Conservation (phyloP, 139 green algal species). For the Coelastrella sp. region DNA sequence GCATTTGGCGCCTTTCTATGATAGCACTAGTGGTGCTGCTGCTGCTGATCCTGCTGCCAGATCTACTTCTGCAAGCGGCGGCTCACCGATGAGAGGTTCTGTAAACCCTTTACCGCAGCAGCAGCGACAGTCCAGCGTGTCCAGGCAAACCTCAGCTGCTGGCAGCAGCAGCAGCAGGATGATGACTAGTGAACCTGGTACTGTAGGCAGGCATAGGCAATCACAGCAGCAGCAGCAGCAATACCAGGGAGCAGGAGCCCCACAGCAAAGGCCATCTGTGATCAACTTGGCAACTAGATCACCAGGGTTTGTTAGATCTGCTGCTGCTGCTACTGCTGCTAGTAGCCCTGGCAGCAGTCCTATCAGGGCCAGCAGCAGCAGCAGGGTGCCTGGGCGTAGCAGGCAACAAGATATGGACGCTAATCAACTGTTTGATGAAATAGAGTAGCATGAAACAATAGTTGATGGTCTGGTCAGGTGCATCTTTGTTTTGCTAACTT, state of each 20-base stretch:
- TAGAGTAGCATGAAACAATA: too few relatives aligned
- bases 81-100: not conserved
- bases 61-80: not conserved
- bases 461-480: too few relatives aligned
- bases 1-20: not conserved
- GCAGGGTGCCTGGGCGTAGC: not conserved
- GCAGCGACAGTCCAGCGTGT: not conserved
- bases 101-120: not conserved
- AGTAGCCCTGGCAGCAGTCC: too few relatives aligned
- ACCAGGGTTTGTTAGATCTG: constrained; percentile 16
- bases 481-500: too few relatives aligned
- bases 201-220: not conserved
- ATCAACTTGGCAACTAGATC: not conserved
- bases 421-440: too few relatives aligned
- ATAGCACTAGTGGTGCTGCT: not conserved
- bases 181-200: not conserved
- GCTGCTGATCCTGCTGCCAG: not conserved
- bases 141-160: not conserved
- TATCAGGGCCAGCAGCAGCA: not conserved
- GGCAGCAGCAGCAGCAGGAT: not conserved
- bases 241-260: not conserved
- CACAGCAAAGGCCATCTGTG: not conserved
- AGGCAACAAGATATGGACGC: too few relatives aligned
- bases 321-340: not conserved
- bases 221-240: not conserved